phyloP scores from a whole-genome alignment of 2,329 filamentous ascomycete species.

The Verticillium zaregamsianum region DNA sequence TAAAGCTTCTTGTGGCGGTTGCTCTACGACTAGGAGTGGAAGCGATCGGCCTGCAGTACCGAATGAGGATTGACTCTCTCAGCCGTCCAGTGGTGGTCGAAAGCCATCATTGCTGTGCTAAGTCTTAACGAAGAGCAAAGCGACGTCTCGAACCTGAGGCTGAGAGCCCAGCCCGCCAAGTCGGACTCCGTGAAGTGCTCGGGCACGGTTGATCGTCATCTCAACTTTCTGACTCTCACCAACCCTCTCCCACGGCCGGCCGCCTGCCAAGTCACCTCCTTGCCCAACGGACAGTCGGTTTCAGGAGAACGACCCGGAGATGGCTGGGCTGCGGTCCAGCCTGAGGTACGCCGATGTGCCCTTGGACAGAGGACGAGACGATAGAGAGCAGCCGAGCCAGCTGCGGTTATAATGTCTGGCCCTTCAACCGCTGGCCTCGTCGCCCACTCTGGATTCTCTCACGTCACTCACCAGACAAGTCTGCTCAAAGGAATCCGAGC shows the following conservation, averaged over 20 bases:
- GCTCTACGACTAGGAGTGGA: not conserved
- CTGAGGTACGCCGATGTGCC: not conserved
- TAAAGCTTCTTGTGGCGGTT: too few species aligned
- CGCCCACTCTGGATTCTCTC: not conserved
- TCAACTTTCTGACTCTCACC: not conserved
- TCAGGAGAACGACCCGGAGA: not conserved
- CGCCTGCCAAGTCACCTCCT: not conserved
- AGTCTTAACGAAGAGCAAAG: not conserved
- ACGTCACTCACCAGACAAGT: not conserved
- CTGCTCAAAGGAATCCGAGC: not conserved
- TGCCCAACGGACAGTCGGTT: not conserved
- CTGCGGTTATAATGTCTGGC: not conserved
- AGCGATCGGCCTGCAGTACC: not conserved
- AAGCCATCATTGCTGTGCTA: not conserved
- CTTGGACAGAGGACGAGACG: not conserved
- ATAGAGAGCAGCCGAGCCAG: too few species aligned
- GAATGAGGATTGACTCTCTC: not conserved
- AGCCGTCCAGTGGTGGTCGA: not conserved
- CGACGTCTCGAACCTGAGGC: not conserved
- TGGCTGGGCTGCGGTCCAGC: not conserved
- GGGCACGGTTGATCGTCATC: not conserved
- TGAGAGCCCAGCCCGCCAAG: not conserved
- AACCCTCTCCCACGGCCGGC: not conserved
- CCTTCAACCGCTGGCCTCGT: not conserved
- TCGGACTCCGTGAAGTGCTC: not conserved